Base-by-base conservation (phyloP, 2,329 filamentous ascomycete species). In the Dactylonectria estremocensis region DNA sequence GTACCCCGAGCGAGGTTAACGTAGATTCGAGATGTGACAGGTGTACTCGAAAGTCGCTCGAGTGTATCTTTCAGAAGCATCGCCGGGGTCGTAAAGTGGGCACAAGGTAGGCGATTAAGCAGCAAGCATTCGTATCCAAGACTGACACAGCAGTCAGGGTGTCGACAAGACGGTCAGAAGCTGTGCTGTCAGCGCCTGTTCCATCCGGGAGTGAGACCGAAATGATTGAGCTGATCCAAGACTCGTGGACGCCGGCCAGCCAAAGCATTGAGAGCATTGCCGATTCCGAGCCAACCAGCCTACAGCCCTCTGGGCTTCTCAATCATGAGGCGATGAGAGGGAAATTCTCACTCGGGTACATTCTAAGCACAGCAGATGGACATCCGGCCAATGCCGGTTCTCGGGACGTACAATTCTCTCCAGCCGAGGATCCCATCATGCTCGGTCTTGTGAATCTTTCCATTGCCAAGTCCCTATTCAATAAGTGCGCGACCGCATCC, bases 41-140 rank as follows among this genome's bases (percentile, higher is more conserved):
- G 7, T 83, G 82, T 66, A 69, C 67, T 13, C 76, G 80, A 24
- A 82, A 83, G 61, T 78, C 78, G 2, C 66, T 83, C 5, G 75
- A 78, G 6, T 83, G 81, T 63, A 71, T 81, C 6, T 82, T 80
- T 62, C 77, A 79, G 61, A 74, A 80, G 55, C 82, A 83, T 70
- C 79, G 78, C 7, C 79, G 81, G 22, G 81, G 82, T 10, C 77
- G 82, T 13, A 83, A 82, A 63, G 77, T 77, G 1, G 80, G 79
- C 1, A 78, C 80, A 35, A 79, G 74, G 80, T 81, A 67, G 60
- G 68, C 56, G 31, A 43, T 5, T 3, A n/a, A n/a, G 4, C 9
- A 22, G 16, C 28, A 10, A 8, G 5, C 14, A 7, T 5, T 4
- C 13, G 7, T 20, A 13, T 3, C 16, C 3, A 40, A 28, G 18